Percentiles rank a stretch among this genome's conserved stretches.
These are phyloP conservation scores for Pterula multifida DNA, from an alignment of 1,284 basidiomycete species.

Conservation along the genomic window DNA sequence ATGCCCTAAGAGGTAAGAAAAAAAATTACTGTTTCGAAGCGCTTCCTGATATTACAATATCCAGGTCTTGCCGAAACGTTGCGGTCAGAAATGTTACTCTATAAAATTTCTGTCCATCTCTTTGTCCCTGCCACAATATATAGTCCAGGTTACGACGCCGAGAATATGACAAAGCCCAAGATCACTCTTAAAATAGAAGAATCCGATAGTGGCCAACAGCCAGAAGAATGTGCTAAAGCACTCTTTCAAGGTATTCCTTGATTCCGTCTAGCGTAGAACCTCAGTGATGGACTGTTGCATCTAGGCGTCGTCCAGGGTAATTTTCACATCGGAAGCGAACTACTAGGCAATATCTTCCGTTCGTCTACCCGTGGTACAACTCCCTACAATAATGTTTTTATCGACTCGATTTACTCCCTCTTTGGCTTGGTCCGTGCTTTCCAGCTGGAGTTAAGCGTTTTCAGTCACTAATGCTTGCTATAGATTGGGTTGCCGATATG, in stretches of 20 bases:
- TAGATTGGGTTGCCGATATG: constrained; percentile 42
- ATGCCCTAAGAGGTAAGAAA: constrained; percentile 70
- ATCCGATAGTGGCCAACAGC: constrained; percentile 35
- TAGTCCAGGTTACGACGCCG: constrained; percentile 47
- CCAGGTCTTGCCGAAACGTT: constrained; percentile 59
- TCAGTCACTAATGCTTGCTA: neutral
- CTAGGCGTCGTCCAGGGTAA: constrained; percentile 38
- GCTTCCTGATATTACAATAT: neutral
- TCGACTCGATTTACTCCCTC: constrained; percentile 11
- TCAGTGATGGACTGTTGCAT: neutral
- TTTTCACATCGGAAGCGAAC: constrained; percentile 45
- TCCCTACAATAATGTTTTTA: neutral
- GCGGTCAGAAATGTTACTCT: constrained; percentile 51
- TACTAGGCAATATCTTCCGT: constrained; percentile 25
- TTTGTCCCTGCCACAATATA: constrained; percentile 60
- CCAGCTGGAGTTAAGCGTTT: constrained; percentile 4
- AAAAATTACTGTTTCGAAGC: neutral
- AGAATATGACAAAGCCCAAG: constrained; percentile 49
- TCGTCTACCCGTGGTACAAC: neutral
- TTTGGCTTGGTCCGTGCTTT: constrained; percentile 25
- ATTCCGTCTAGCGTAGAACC: constrained; percentile 7
- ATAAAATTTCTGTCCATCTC: constrained; percentile 54
- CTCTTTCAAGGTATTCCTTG: constrained; percentile 34
- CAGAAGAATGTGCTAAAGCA: constrained; percentile 35
- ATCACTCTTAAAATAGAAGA: constrained; percentile 57